These are phyloP conservation scores for Arxiozyma bovina DNA, from an alignment of 1,139 yeast genomes.

Conservation along the genomic window DNA sequence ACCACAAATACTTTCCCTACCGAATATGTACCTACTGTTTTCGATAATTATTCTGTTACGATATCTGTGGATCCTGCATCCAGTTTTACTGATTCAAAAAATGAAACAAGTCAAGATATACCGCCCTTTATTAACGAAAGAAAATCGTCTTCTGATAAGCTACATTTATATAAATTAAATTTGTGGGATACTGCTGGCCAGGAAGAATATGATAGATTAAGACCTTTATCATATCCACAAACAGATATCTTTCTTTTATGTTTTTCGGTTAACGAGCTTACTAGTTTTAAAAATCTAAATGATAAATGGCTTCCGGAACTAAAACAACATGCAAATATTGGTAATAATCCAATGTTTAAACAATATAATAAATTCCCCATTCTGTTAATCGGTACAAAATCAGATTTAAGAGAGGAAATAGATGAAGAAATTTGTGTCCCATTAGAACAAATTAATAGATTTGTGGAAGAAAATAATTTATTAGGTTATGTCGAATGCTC, in stretches of 20 bases:
- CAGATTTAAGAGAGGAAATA: constrained; percentile 76
- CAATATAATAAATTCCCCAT: constrained; percentile 43
- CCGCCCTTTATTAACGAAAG: neutral
- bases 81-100: neutral
- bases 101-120: neutral
- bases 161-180: constrained; percentile 52
- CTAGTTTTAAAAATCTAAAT: constrained; percentile 69
- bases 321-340: constrained; percentile 72
- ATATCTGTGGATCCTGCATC: constrained; percentile 32
- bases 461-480: constrained; percentile 68
- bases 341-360: constrained; percentile 26
- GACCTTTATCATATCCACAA: constrained; percentile 89
- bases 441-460: constrained; percentile 51
- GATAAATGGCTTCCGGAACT: constrained; percentile 83
- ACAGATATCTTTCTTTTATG: constrained; percentile 84
- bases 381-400: constrained; percentile 75
- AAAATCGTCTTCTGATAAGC: neutral
- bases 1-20: constrained; percentile 92
- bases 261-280: constrained; percentile 77
- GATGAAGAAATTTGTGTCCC: constrained; percentile 20
- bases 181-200: constrained; percentile 99
- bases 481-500: constrained; percentile 80
- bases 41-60: constrained; percentile 82
- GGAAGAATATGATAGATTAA: constrained; percentile 81
- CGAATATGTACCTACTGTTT: constrained; percentile 91